Base-by-base conservation (phyloP, 2,329 filamentous ascomycete species). In the Hypoxylon sp. region DNA sequence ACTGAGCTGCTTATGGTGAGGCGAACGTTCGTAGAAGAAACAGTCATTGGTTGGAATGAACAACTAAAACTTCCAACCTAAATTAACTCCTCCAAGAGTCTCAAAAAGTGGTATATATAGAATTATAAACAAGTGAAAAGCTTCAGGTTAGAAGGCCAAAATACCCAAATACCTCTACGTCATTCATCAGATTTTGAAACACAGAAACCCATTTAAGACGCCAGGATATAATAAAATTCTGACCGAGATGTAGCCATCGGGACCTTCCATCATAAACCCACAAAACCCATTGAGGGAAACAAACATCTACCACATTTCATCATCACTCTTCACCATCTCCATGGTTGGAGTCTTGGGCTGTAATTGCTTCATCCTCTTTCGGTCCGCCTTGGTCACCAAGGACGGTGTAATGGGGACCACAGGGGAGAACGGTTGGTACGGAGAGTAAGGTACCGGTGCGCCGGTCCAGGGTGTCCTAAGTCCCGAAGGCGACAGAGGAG, bases 381-480 rank as follows among this genome's bases (percentile, higher is more conserved):
- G 82, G 76, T 94, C 92, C 69, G 88, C 87, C 78, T 85, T 88
- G 24, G 89, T 93, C 14, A 93, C 89, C 51, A 95, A 81, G 19
- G 88, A 88, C n/a, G 92, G 92, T 31, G 92, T 94, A 53, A 94
- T 88, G 1, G 92, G 92, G 55, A 94, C 86, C 52, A 92, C 84
- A 1, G 92, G 91, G 5, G 90, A 92, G 77, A 90, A 92, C 0
- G 92, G 92, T 82, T 94, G 92, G 73, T 94, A 95, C 0, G 92
- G 91, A 61, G 88, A 89, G 79, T 94, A 94, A 1, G 92, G 92
- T 22, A 90, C 86, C 1, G 88, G 85, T 22, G 83, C 84, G 3
- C 87, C 88, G 1, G 86, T 89, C 77, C 83, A 87, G 0, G 91
- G 92, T 2, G 89, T 91, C 50, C 86, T 87, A 24, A 88, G 83